A percentile compares a stretch with the other conserved stretches of the same genome.
These are phyloP conservation scores for Ogataea zsoltii DNA, from an alignment of 805 yeast species.

Conservation along the genomic window DNA sequence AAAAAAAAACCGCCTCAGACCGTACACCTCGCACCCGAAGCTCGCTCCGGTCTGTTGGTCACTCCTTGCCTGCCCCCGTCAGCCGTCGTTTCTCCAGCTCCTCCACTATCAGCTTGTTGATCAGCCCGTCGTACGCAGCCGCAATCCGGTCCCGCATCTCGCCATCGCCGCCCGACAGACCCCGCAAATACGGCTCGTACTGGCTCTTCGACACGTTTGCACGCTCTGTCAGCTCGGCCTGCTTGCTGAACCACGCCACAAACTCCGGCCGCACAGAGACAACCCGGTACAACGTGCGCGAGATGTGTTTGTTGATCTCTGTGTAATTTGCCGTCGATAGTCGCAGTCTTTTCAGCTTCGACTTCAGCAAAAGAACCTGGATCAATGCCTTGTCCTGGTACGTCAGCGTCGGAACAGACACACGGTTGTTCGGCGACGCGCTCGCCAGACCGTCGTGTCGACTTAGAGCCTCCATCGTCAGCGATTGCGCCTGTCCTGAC, in stretches of 20 bases:
- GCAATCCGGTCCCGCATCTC: conserved; percentile 5
- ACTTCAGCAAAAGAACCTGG: conserved; percentile 57
- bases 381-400: conserved; percentile 53
- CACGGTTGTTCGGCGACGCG: neutral
- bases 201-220: conserved; percentile 17
- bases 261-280: conserved; percentile 16
- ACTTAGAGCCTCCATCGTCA: conserved; percentile 23
- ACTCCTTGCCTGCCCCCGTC: too few relatives aligned
- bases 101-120: conserved; percentile 17
- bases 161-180: conserved; percentile 15
- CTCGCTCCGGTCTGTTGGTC: too few relatives aligned
- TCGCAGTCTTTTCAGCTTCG: conserved; percentile 45
- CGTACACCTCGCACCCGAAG: too few relatives aligned
- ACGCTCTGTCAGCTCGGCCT: conserved; percentile 34
- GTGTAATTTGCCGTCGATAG: conserved; percentile 44
- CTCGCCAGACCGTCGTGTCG: conserved; percentile 14
- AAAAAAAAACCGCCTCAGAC: too few relatives aligned
- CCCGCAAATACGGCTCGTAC: conserved; percentile 16
- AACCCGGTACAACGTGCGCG: conserved; percentile 54
- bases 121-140: conserved; percentile 10
- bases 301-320: conserved; percentile 58
- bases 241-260: conserved; percentile 26
- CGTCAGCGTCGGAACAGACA: conserved; percentile 4
- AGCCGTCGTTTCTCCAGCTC: conserved; percentile 9
- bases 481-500: neutral